Base-by-base conservation (phyloP, 208 protist species). In the Porcisia deanei region DNA sequence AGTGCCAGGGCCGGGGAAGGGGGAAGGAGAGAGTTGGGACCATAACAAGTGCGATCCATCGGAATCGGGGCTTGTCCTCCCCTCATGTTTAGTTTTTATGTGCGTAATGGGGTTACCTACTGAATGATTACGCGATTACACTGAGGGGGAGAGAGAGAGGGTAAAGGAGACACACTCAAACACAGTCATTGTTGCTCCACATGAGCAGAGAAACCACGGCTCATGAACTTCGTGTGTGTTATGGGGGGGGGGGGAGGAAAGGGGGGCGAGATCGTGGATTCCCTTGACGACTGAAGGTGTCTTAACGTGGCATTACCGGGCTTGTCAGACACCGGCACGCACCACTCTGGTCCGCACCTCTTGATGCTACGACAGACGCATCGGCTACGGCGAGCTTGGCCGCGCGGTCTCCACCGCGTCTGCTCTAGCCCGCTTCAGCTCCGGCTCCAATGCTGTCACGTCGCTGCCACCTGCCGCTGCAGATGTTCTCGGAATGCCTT, bases 401-500 rank as follows among this genome's bases (percentile, higher is more conserved):
- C 12, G 22, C 43, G 47, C 45, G 9, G 45, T 71, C 4, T 60
- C 53, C 34, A 30, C 20, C 1, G 8, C 68, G 37, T 61, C 68
- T 25, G 37, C 49, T 25, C 53, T 59, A 60, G 41, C 8, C 0
- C 76, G 68, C 69, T 83, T 85, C n/a, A 77, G 37, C 4, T 58
- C 55, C 37, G 77, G 77, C 67, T 77, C 71, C 39, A 3, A n/a
- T 0, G 65, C 20, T 43, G 30, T 45, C 2, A 9, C 53, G 2
- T 30, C 64, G 66, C 52, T 25, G 43, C 2, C 75, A 34, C 25
- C 61, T 10, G 58, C 52, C 0, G 52, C 37, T 45, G 43, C 57
- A 37, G 59, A 64, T 78, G 76, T 16, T 9, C 37, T 41, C 10
- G 43, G 4, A 7, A 66, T 22, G 16, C 69, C 65, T 18, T 68